Evolutionary conservation across 2,329 filamentous ascomycete species (phyloP).

Genomic region (Aspergillus proliferans): DNA sequence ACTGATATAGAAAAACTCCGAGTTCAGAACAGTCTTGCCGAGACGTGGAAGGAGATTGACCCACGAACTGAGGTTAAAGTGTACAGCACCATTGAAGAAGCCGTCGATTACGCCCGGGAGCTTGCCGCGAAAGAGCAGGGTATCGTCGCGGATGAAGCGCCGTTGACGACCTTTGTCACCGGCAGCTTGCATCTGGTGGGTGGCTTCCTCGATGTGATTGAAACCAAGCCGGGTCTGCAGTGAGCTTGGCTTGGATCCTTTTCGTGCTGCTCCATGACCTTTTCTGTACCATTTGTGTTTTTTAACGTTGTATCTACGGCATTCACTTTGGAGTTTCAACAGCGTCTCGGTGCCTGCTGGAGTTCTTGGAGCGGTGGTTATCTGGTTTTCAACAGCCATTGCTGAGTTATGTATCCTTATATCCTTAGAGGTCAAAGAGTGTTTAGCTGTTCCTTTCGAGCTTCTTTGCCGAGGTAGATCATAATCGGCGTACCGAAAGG

Average conservation of each 20-base stretch:
- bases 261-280: too few relatives aligned
- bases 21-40: conserved; percentile 63
- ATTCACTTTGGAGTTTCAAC: too few relatives aligned
- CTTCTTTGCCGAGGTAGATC: too few relatives aligned
- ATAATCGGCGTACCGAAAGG: too few relatives aligned
- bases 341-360: too few relatives aligned
- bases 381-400: too few relatives aligned
- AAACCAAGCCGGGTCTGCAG: conserved; percentile 34
- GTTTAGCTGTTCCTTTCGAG: too few relatives aligned
- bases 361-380: too few relatives aligned
- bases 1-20: conserved; percentile 52
- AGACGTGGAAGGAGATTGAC: conserved; percentile 54
- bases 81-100: conserved; percentile 61
- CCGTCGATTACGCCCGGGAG: conserved; percentile 53
- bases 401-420: too few relatives aligned
- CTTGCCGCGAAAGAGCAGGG: conserved; percentile 32
- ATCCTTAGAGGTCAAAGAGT: too few relatives aligned
- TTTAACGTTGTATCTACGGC: too few relatives aligned
- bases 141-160: conserved; percentile 28
- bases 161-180: conserved; percentile 64
- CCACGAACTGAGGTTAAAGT: conserved; percentile 51
- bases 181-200: conserved; percentile 82
- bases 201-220: conserved; percentile 67
- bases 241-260: background rate
- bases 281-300: too few relatives aligned